A percentile compares a stretch with the other conserved stretches of the same genome.
These are phyloP conservation scores for Salix koriyanagi DNA, from an alignment of 345 rosid species.

Conservation along the genomic window DNA sequence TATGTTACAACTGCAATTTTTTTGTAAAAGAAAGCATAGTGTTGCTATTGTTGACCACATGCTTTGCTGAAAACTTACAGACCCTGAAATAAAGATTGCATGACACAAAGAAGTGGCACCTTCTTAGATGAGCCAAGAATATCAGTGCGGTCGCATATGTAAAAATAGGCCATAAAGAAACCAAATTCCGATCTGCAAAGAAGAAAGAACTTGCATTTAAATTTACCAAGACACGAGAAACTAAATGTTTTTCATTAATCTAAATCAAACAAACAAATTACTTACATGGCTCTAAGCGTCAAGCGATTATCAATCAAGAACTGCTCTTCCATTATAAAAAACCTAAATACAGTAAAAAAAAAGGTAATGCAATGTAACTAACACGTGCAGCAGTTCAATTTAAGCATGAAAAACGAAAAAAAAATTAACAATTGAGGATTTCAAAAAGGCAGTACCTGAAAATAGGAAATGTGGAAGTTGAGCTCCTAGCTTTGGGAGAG, in stretches of 20 bases:
- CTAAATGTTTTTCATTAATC: not conserved
- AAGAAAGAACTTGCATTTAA: not conserved
- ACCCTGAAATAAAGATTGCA: not conserved
- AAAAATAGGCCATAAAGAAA: slow-evolving; percentile 58
- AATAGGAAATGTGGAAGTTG: slow-evolving; percentile 49
- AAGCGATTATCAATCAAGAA: slow-evolving; percentile 78
- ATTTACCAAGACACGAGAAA: not conserved
- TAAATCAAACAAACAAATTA: slow-evolving; percentile 3
- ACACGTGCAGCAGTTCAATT: not conserved
- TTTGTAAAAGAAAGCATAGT: not conserved
- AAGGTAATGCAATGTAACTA: not conserved
- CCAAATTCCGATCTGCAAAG: slow-evolving; percentile 72
- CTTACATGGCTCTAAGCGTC: slow-evolving; percentile 89
- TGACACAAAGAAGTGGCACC: slow-evolving; percentile 37
- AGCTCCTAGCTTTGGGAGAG: slow-evolving; percentile 62
- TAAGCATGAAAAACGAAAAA: not conserved
- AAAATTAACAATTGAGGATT: not conserved
- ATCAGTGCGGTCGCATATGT: slow-evolving; percentile 89
- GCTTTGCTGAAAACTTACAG: not conserved
- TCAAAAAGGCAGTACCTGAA: slow-evolving; percentile 40
- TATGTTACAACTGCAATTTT: not conserved
- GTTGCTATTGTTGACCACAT: not conserved
- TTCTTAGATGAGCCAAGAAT: slow-evolving; percentile 66
- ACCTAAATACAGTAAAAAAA: slow-evolving; percentile 37
- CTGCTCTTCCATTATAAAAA: slow-evolving; percentile 73